These are phyloP conservation scores for Fusarium ramigenum DNA, from an alignment of 2,329 filamentous ascomycete genomes.

Conservation along the genomic window DNA sequence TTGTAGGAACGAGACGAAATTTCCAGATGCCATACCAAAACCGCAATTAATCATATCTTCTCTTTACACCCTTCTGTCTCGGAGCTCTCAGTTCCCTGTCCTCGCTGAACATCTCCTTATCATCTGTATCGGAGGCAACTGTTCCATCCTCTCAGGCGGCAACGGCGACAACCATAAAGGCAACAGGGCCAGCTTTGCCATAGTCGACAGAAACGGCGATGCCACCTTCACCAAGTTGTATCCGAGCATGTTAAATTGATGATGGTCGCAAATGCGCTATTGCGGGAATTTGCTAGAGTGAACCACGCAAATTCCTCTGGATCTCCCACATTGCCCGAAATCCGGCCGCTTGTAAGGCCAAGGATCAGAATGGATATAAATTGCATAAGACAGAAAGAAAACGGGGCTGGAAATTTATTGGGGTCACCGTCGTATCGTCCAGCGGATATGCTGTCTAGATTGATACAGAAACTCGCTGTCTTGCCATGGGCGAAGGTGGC, in stretches of 20 bases:
- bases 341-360: neutral
- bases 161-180: neutral
- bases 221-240: neutral
- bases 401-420: too few species aligned
- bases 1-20: neutral
- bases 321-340: neutral
- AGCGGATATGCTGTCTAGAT: neutral
- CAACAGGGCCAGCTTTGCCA: neutral
- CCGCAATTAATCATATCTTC: too few species aligned
- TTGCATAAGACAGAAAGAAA: too few species aligned
- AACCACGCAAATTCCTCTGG: neutral
- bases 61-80: neutral
- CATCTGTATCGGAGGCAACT: neutral
- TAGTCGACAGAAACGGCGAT: neutral
- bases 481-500: neutral
- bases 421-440: too few species aligned
- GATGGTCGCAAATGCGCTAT: neutral
- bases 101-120: neutral
- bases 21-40: too few species aligned
- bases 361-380: neutral
- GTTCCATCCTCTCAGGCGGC: rapidly evolving
- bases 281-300: neutral
- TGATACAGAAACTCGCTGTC: neutral
- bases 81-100: neutral
- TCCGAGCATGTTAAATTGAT: neutral